phyloP scores from a whole-genome alignment of 352 stramenopile genomes.

The Phytopythium ostracodes region DNA sequence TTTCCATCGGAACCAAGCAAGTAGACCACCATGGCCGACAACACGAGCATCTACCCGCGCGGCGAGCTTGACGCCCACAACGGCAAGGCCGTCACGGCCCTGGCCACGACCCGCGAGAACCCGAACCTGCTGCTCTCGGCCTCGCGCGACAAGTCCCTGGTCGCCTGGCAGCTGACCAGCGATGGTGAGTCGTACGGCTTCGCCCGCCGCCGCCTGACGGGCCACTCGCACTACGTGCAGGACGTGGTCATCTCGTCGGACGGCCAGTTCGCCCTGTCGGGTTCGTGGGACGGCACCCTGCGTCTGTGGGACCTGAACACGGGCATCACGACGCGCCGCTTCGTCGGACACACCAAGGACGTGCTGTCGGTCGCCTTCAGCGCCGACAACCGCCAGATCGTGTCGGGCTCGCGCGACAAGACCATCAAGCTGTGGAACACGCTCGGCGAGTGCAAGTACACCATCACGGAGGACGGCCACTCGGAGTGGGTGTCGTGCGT shows the following conservation, averaged over 20 bases:
- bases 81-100: conserved; percentile 89
- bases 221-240: conserved; percentile 99
- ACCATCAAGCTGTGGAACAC: conserved; percentile 99
- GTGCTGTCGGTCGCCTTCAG: conserved; percentile 99
- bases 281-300: conserved; percentile 98
- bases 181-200: conserved; percentile 98
- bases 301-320: conserved; percentile 99
- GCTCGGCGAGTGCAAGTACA: conserved; percentile 99
- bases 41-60: conserved; percentile 82
- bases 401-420: conserved; percentile 98
- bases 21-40: conserved; percentile 54
- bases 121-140: conserved; percentile 98
- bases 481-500: conserved; percentile 99
- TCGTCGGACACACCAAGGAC: conserved; percentile 99
- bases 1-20: conserved; percentile 13
- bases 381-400: conserved; percentile 99
- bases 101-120: conserved; percentile 98
- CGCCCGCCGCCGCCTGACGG: conserved; percentile 93
- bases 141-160: conserved; percentile 96
- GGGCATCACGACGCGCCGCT: conserved; percentile 97
- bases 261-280: conserved; percentile 98
- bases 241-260: conserved; percentile 99
- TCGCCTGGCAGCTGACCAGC: conserved; percentile 89
- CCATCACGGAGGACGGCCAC: conserved; percentile 97
- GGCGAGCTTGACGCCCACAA: conserved; percentile 87